Percentiles rank a stretch among this genome's conserved stretches.
Evolutionary conservation across 192 early-diverging fungal genomes (phyloP).

Genomic region (Linderina pennispora): DNA sequence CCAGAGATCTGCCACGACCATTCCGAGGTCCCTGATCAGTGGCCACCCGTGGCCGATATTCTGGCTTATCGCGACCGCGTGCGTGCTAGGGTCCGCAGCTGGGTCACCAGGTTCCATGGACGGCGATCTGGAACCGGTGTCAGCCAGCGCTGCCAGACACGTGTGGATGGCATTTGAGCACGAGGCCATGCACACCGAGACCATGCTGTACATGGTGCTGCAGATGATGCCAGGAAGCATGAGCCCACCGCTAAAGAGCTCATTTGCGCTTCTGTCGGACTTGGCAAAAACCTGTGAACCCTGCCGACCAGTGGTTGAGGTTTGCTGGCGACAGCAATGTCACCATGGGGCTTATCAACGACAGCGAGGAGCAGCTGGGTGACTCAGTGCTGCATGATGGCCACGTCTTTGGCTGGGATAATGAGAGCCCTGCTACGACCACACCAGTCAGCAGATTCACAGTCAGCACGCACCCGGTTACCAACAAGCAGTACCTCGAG

Average conservation of each 20-base stretch:
- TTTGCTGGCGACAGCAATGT: slow-evolving; percentile 36
- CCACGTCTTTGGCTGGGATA: slow-evolving; percentile 84
- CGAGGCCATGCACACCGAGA: slow-evolving; percentile 92
- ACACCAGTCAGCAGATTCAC: slow-evolving; percentile 42
- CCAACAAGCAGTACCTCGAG: slow-evolving; percentile 64
- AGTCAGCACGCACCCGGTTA: slow-evolving; percentile 75
- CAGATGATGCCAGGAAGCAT: slow-evolving; percentile 43
- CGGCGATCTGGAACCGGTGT: background rate
- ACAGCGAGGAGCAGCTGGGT: slow-evolving; percentile 38
- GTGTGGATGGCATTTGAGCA: slow-evolving; percentile 91
- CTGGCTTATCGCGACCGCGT: slow-evolving; percentile 62
- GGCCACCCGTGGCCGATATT: slow-evolving; percentile 68
- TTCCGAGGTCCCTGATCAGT: slow-evolving; percentile 58
- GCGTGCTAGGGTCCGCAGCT: slow-evolving; percentile 44
- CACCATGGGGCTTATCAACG: slow-evolving; percentile 58
- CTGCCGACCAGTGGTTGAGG: too few relatives aligned
- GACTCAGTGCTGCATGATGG: slow-evolving; percentile 6
- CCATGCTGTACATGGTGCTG: slow-evolving; percentile 84
- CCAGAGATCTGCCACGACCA: slow-evolving; percentile 70
- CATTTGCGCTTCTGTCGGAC: too few relatives aligned
- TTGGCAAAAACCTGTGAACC: too few relatives aligned
- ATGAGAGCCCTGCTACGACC: slow-evolving; percentile 61
- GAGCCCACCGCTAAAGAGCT: slow-evolving; percentile 6
- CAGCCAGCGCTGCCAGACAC: slow-evolving; percentile 44
- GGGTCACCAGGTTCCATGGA: slow-evolving; percentile 33